phyloP scores from a whole-genome alignment of 176 grass and related monocot genomes.

The Carex pumila region DNA sequence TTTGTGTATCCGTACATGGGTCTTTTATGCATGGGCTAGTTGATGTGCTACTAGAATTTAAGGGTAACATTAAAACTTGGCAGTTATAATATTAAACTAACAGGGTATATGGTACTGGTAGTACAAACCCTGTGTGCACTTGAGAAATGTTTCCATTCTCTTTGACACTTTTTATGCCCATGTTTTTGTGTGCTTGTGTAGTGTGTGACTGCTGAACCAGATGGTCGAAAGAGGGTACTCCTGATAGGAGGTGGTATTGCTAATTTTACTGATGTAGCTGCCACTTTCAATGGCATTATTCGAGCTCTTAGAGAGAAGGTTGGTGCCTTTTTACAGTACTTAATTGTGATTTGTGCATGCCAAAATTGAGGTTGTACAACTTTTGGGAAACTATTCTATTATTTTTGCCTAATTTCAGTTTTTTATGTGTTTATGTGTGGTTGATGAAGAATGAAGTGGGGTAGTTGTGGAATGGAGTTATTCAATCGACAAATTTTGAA shows the following conservation, averaged over 20 bases:
- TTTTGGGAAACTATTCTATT: background rate
- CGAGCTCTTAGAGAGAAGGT: conserved; percentile 44
- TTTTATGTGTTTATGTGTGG: background rate
- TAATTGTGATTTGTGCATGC: background rate
- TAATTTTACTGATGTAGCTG: conserved; percentile 49
- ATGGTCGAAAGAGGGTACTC: conserved; percentile 42
- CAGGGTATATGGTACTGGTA: background rate
- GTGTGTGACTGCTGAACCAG: conserved; percentile 45
- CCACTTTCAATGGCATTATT: conserved; percentile 51
- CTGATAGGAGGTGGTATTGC: conserved; percentile 49
- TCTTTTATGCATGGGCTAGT: background rate
- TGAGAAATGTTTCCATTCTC: conserved; percentile 4
- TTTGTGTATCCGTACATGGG: background rate
- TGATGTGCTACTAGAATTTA: background rate
- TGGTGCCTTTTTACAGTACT: background rate
- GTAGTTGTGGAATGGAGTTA: background rate
- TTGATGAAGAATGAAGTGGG: background rate
- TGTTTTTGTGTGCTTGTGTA: background rate
- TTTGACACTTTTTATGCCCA: background rate
- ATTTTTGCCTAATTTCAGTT: background rate
- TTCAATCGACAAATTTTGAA: background rate
- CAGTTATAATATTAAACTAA: background rate
- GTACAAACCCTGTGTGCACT: background rate
- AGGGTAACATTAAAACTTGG: too few species aligned
- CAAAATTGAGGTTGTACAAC: background rate